A percentile compares a stretch with the other conserved stretches of the same genome.
Evolutionary conservation across 106 monocot species (phyloP).

Genomic region (Iris macrosiphon): DNA sequence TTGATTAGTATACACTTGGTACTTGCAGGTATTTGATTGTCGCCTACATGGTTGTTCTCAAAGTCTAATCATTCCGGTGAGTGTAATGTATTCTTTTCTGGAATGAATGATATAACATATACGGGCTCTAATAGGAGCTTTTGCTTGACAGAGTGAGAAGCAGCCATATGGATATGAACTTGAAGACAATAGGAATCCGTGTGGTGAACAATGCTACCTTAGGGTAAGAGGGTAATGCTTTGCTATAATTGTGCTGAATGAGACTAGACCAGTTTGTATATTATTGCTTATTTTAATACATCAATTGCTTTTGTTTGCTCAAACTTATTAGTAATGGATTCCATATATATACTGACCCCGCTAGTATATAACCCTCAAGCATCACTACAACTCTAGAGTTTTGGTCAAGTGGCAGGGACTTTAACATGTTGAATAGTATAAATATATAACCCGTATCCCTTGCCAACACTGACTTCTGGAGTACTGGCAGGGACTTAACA

Average conservation of each 20-base stretch:
- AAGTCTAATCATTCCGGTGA: conserved; percentile 65
- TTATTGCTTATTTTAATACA: neutral
- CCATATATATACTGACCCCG: too few relatives aligned
- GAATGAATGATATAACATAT: conserved; percentile 11
- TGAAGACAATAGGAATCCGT: conserved; percentile 67
- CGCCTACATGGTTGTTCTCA: conserved; percentile 96
- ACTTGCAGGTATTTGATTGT: conserved; percentile 76
- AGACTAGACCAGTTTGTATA: too few relatives aligned
- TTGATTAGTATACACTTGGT: conserved; percentile 2
- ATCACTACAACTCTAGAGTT: too few relatives aligned
- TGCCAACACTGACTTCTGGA: too few relatives aligned
- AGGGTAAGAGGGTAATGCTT: conserved; percentile 31
- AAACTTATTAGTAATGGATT: too few relatives aligned
- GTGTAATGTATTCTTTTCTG: conserved; percentile 23
- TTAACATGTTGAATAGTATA: too few relatives aligned
- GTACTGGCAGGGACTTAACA: too few relatives aligned
- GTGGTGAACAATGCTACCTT: conserved; percentile 78
- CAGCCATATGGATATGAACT: conserved; percentile 42
- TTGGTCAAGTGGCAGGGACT: too few relatives aligned
- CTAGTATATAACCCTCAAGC: too few relatives aligned
- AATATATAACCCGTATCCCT: too few relatives aligned
- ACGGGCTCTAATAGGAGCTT: conserved; percentile 18
- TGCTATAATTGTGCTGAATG: too few relatives aligned
- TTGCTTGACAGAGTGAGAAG: conserved; percentile 80
- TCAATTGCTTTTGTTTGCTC: too few relatives aligned